Percentiles rank a stretch among this genome's conserved stretches.
Evolutionary conservation across 768 basidiomycete genomes (phyloP).

Genomic region (Trametes meyenii): DNA sequence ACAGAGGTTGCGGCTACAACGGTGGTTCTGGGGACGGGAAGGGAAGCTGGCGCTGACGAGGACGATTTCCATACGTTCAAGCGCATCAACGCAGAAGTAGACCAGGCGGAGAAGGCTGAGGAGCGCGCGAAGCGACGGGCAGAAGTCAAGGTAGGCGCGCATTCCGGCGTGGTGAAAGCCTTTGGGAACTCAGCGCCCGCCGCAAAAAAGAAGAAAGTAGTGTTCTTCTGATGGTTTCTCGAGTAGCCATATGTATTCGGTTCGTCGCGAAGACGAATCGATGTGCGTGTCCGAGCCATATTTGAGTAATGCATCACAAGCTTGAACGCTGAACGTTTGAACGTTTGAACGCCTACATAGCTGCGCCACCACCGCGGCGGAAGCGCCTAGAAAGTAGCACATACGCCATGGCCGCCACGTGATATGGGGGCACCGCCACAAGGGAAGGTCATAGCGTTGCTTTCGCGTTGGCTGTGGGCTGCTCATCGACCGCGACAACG

Average conservation of each 20-base stretch:
- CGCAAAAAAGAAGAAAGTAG: conserved; percentile 27
- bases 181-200: conserved; percentile 20
- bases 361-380: not conserved
- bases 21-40: conserved; percentile 49
- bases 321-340: too few species aligned
- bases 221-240: conserved; percentile 25
- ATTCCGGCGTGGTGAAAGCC: conserved; percentile 40
- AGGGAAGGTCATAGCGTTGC: conserved; percentile 6
- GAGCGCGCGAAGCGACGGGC: conserved; percentile 45
- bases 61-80: conserved; percentile 91
- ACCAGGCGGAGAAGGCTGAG: conserved; percentile 57
- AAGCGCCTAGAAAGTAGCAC: conserved; percentile 50
- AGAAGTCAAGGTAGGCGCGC: conserved; percentile 47
- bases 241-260: not conserved
- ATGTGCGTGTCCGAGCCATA: not conserved
- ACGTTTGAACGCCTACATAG: too few species aligned
- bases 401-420: not conserved
- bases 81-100: conserved; percentile 61
- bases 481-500: conserved; percentile 2
- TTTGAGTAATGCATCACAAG: too few species aligned
- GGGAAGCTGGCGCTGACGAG: conserved; percentile 82
- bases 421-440: conserved; percentile 13
- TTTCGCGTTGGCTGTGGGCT: conserved; percentile 4
- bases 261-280: not conserved
- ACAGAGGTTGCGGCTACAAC: conserved; percentile 43